Evolutionary conservation across 352 stramenopile species (phyloP).

Genomic region (Phytophthora sojae): DNA sequence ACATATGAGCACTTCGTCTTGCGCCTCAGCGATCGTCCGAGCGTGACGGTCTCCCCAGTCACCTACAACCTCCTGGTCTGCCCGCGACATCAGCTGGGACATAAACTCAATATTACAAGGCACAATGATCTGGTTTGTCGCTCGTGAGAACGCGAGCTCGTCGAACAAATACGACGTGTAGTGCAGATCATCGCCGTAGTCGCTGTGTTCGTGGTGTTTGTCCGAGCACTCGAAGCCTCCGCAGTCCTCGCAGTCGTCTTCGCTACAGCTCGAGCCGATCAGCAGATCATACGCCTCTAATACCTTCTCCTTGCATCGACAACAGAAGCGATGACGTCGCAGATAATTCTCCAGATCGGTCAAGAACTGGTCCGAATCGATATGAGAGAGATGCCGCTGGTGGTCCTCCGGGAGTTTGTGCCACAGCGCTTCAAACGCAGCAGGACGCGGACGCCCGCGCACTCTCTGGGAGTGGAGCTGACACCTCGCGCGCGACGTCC

Average conservation of each 20-base stretch:
- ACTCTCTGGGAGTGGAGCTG: slow-evolving; percentile 81
- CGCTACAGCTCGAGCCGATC: slow-evolving; percentile 84
- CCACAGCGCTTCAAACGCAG: slow-evolving; percentile 83
- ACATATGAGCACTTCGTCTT: slow-evolving; percentile 89
- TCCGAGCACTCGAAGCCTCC: slow-evolving; percentile 79
- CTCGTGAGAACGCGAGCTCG: slow-evolving; percentile 82
- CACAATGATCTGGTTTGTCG: slow-evolving; percentile 85
- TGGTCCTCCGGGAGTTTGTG: slow-evolving; percentile 81
- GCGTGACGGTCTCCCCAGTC: slow-evolving; percentile 87
- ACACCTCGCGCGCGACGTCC: slow-evolving; percentile 63
- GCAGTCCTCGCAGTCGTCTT: slow-evolving; percentile 89
- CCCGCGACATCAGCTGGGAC: slow-evolving; percentile 84
- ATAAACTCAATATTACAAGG: slow-evolving; percentile 89
- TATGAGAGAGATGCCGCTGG: slow-evolving; percentile 82
- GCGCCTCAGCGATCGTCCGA: slow-evolving; percentile 84
- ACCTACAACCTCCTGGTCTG: slow-evolving; percentile 83
- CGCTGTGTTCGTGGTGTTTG: slow-evolving; percentile 74
- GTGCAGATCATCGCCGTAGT: slow-evolving; percentile 86
- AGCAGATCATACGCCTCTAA: slow-evolving; percentile 90
- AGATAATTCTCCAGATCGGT: slow-evolving; percentile 87
- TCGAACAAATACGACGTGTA: slow-evolving; percentile 90
- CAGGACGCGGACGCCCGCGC: slow-evolving; percentile 71
- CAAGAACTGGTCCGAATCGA: slow-evolving; percentile 89
- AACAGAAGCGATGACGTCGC: slow-evolving; percentile 88
- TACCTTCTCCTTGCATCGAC: slow-evolving; percentile 89